These are phyloP conservation scores for Saprolegnia diclina DNA, from an alignment of 352 stramenopile genomes.

Conservation along the genomic window DNA sequence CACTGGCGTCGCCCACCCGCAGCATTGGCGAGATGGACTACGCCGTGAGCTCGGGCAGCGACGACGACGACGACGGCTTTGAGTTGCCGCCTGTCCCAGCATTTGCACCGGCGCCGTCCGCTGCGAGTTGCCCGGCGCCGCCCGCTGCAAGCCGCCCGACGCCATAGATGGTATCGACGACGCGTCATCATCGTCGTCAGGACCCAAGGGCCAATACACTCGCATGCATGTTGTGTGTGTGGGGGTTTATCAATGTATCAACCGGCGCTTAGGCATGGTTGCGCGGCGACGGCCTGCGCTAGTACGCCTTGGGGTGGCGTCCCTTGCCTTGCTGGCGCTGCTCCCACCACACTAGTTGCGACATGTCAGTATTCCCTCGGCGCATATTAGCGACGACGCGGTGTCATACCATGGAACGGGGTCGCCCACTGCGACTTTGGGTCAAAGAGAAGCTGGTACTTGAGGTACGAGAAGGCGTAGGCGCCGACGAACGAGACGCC, in stretches of 20 bases:
- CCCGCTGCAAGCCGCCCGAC: no score
- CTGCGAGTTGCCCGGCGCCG: no score
- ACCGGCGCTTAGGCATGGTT: no score
- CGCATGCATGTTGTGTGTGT: no score
- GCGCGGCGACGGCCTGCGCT: background rate
- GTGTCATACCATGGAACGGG: background rate
- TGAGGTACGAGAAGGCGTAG: slow-evolving; percentile 70
- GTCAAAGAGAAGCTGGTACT: slow-evolving; percentile 36
- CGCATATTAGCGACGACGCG: no score
- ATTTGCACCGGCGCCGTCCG: no score
- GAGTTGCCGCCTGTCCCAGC: no score
- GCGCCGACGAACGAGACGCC: slow-evolving; percentile 58
- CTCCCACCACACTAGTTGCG: slow-evolving; percentile 1
- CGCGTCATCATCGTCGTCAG: no score
- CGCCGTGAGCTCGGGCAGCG: slow-evolving; percentile 78
- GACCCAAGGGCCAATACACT: no score
- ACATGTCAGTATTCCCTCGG: no score
- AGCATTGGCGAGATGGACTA: slow-evolving; percentile 76
- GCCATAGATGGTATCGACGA: no score
- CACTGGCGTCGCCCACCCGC: slow-evolving; percentile 41
- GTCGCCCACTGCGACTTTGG: background rate
- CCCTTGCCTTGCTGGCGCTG: background rate
- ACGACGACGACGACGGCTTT: slow-evolving; percentile 32
- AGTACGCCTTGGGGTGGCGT: slow-evolving; percentile 22
- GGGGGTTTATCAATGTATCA: no score